These are phyloP conservation scores for Ascocoryne sarcoides DNA, from an alignment of 2,329 filamentous ascomycete genomes.

Conservation along the genomic window DNA sequence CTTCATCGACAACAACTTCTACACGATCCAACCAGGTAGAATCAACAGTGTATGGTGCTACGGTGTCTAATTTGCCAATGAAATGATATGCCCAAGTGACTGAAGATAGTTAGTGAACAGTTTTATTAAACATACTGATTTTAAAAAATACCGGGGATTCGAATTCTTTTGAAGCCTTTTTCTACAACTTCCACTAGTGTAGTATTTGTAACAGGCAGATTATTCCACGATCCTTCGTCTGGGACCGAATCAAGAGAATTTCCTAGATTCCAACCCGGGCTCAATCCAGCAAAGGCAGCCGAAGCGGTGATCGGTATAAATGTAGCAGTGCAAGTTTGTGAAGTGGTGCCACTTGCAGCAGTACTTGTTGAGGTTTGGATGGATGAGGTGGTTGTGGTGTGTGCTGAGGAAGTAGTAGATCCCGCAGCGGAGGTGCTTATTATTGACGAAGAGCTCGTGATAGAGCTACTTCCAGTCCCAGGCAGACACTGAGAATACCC, in stretches of 20 bases:
- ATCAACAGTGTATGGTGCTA: slow-evolving; percentile 46
- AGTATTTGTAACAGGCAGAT: slow-evolving; percentile 38
- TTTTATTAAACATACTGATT: neutral
- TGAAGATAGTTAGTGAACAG: slow-evolving; percentile 14
- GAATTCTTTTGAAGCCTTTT: slow-evolving; percentile 48
- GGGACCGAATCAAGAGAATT: slow-evolving; percentile 50
- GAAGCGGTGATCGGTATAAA: slow-evolving; percentile 19
- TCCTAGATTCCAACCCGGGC: slow-evolving; percentile 52
- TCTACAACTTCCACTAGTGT: slow-evolving; percentile 45
- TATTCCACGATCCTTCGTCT: slow-evolving; percentile 51
- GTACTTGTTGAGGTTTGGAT: neutral
- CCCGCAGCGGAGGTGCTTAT: neutral
- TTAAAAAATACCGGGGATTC: slow-evolving; percentile 38
- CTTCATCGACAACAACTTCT: slow-evolving; percentile 47
- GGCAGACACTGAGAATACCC: slow-evolving; percentile 10
- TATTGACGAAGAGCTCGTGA: neutral
- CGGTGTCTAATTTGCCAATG: slow-evolving; percentile 29
- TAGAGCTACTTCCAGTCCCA: slow-evolving; percentile 3
- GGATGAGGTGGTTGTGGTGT: neutral
- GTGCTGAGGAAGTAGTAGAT: neutral
- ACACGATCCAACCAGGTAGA: slow-evolving; percentile 47
- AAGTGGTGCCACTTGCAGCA: slow-evolving; percentile 1
- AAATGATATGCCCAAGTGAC: slow-evolving; percentile 53
- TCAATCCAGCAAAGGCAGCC: slow-evolving; percentile 35
- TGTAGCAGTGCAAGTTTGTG: slow-evolving; percentile 11